Percentiles rank a stretch among this genome's conserved stretches.
These are phyloP conservation scores for Datisca glomerata DNA, from an alignment of 306 rosid species.

Conservation along the genomic window DNA sequence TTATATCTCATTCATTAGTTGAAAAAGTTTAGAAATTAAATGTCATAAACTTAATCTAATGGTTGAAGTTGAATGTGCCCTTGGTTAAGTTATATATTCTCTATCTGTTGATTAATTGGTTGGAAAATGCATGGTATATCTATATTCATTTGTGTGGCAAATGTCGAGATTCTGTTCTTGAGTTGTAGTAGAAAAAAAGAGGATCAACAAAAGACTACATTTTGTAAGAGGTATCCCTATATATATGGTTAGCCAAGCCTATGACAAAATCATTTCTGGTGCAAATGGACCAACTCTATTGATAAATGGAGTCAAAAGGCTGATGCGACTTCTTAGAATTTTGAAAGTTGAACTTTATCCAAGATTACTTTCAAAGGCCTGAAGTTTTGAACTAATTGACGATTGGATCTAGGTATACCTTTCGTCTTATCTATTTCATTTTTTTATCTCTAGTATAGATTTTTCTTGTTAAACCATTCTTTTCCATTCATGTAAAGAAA, in stretches of 20 bases:
- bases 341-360: constrained; percentile 94
- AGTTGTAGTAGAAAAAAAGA: no score
- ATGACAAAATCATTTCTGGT: constrained; percentile 68
- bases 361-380: constrained; percentile 87
- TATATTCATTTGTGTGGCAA: no score
- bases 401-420: constrained; percentile 71
- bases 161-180: no score
- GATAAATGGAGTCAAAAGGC: constrained; percentile 75
- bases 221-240: constrained; percentile 92
- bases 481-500: no score
- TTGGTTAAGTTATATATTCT: no score
- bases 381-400: constrained; percentile 85
- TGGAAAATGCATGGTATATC: no score
- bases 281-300: constrained; percentile 70
- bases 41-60: no score
- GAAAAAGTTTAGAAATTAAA: no score
- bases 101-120: no score
- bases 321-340: constrained; percentile 81
- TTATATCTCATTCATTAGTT: no score
- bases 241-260: constrained; percentile 77
- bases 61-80: no score
- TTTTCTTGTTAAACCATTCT: constrained; percentile 12
- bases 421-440: constrained; percentile 13
- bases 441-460: background rate
- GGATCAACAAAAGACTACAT: no score